A percentile compares a stretch with the other conserved stretches of the same genome.
These are phyloP conservation scores for Aspergillus bridgeri DNA, from an alignment of 495 filamentous ascomycete genomes.

Conservation along the genomic window DNA sequence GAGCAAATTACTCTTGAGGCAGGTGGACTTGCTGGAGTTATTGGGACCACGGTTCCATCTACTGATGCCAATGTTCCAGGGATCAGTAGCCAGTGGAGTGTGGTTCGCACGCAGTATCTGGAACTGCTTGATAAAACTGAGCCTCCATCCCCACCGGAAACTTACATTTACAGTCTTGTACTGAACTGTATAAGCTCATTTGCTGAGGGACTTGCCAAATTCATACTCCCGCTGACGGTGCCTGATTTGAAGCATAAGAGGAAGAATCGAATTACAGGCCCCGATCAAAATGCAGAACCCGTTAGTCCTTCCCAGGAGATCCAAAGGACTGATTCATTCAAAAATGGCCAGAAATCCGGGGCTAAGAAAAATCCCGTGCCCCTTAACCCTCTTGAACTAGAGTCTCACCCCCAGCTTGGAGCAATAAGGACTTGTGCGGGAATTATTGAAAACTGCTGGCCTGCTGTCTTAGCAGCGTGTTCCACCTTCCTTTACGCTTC, in stretches of 20 bases:
- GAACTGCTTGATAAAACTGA: slow-evolving; percentile 94
- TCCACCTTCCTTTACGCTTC: slow-evolving; percentile 92
- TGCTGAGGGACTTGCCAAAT: slow-evolving; percentile 88
- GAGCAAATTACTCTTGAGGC: slow-evolving; percentile 87
- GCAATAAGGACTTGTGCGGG: slow-evolving; percentile 72
- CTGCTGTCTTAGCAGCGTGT: slow-evolving; percentile 86
- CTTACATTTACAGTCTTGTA: slow-evolving; percentile 88
- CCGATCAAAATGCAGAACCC: slow-evolving; percentile 38
- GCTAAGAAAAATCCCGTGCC: slow-evolving; percentile 61
- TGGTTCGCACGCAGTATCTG: slow-evolving; percentile 80
- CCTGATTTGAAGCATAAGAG: slow-evolving; percentile 53
- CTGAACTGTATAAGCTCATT: slow-evolving; percentile 83
- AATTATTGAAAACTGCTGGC: slow-evolving; percentile 91
- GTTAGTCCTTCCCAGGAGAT: slow-evolving; percentile 38
- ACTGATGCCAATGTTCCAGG: slow-evolving; percentile 63
- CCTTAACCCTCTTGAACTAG: slow-evolving; percentile 72
- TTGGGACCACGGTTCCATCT: slow-evolving; percentile 67
- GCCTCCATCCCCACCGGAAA: slow-evolving; percentile 76
- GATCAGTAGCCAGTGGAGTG: slow-evolving; percentile 88
- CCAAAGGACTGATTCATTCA: slow-evolving; percentile 31
- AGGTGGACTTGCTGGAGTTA: slow-evolving; percentile 82
- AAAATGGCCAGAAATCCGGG: slow-evolving; percentile 35
- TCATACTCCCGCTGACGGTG: slow-evolving; percentile 84
- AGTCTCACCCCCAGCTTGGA: slow-evolving; percentile 63
- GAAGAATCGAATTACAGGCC: slow-evolving; percentile 42